Base-by-base conservation (phyloP, 2,329 filamentous ascomycete species). In the Penicillium psychrosexuale region DNA sequence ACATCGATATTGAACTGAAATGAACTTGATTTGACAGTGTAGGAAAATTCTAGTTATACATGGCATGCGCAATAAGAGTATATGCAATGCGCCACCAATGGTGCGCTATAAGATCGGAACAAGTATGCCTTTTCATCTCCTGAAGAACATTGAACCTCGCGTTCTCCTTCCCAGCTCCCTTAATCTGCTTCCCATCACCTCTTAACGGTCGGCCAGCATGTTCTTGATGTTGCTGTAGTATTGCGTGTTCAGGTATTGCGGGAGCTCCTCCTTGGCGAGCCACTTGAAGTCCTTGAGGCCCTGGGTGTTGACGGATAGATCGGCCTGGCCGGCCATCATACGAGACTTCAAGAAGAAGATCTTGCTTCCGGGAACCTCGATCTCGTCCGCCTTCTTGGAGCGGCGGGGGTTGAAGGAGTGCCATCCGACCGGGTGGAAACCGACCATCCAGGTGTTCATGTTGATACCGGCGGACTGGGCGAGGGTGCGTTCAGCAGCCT, bases 381-480 rank as follows among this genome's bases (percentile, higher is more conserved):
- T 66, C 55, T 59, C 68, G 55, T 68, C 28, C 3, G 68, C 80
- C 75, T 50, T 50, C 46, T 54, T 50, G 9, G 63, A 74, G 69
- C 64, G 73, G 71, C 69, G 78, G 65, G 66, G 72, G 59, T 84
- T 77, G 58, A 77, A 78, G 62, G 89, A 80, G 68, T 89, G 77
- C 76, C 97, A 89, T 27, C 92, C 93, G 55, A 97, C 83, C 11
- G 94, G 94, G 55, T 89, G 88, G 66, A 91, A 91, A 57, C 91
- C 93, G 48, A 99, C 89, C 64, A 97, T 84, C 92, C 94, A 99
- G 52, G 91, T 97, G 79, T 97, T 97, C 92, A 99, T 97, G 81
- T 99, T 95, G 58, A 89, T 77, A 55, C 94, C 94, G 9, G 88
- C 91, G 3, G 90, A 80, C 66, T 90, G 82, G 49, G 87, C 80